Conservation (phyloP, 441 rosid genomes). For the Mallotus japonicus region DNA sequence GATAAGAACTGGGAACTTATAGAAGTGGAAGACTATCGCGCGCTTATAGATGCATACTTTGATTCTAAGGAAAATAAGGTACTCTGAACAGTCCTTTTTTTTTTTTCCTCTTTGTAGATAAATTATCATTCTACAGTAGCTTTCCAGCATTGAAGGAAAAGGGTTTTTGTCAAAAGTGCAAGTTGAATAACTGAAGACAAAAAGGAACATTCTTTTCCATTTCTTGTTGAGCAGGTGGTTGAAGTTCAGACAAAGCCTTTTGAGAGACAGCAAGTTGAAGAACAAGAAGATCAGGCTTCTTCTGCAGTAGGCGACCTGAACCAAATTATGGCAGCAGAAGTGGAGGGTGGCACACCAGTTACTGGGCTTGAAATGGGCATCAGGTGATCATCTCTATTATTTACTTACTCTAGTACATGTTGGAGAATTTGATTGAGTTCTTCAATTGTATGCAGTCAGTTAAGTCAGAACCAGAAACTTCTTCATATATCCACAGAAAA, state of each 20-base stretch:
- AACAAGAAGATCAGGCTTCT: conserved; percentile 30
- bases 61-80: conserved; percentile 44
- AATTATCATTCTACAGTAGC: not conserved
- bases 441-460: conserved; percentile 2
- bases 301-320: conserved; percentile 16
- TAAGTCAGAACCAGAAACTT: not conserved
- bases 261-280: conserved; percentile 29
- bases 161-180: too few species aligned
- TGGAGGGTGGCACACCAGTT: conserved; percentile 14
- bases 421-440: not conserved
- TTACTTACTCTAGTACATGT: too few species aligned
- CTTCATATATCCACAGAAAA: not conserved
- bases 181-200: too few species aligned
- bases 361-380: conserved; percentile 8
- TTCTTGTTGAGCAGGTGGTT: not conserved
- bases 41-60: conserved; percentile 54
- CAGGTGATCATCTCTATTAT: not conserved
- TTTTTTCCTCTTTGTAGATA: not conserved
- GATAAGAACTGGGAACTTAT: conserved; percentile 55
- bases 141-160: not conserved
- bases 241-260: conserved; percentile 24
- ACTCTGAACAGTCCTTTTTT: not conserved
- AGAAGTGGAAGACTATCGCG: conserved; percentile 54
- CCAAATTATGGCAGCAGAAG: conserved; percentile 21
- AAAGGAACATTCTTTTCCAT: too few species aligned